Evolutionary conservation across 352 stramenopile genomes (phyloP).

Genomic region (Chrysophaeum taylorii): DNA sequence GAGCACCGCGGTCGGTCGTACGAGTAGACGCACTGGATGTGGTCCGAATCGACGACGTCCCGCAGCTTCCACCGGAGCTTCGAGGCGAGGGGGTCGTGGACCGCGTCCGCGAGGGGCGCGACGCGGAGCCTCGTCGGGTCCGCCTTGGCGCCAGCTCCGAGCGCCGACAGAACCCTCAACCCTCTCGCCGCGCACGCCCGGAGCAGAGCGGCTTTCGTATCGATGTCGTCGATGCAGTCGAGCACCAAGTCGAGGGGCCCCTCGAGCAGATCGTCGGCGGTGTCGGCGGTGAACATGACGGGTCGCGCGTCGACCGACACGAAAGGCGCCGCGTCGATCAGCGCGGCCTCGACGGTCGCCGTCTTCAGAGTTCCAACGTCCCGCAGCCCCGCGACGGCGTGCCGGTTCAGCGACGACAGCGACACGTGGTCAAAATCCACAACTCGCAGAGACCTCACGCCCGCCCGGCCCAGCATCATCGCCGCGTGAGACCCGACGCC

Average conservation of each 20-base stretch:
- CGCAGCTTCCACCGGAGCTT: constrained; percentile 86
- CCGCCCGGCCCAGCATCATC: constrained; percentile 91
- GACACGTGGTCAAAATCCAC: constrained; percentile 99
- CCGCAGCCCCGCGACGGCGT: constrained; percentile 85
- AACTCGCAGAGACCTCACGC: constrained; percentile 81
- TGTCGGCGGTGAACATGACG: constrained; percentile 73
- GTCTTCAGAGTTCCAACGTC: constrained; percentile 91
- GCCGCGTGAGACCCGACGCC: constrained; percentile 89
- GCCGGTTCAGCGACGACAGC: constrained; percentile 93
- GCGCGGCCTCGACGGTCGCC: constrained; percentile 23
- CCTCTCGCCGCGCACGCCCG: constrained; percentile 60
- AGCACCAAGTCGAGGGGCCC: constrained; percentile 75
- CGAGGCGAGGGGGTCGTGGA: constrained; percentile 81
- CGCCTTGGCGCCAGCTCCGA: constrained; percentile 85
- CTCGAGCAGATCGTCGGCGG: constrained; percentile 63
- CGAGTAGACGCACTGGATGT: constrained; percentile 74
- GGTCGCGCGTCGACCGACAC: constrained; percentile 68
- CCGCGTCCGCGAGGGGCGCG: constrained; percentile 78
- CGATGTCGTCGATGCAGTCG: constrained; percentile 98
- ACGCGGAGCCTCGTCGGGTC: constrained; percentile 94
- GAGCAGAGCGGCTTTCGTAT: constrained; percentile 88
- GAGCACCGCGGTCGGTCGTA: not conserved
- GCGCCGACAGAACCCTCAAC: constrained; percentile 62
- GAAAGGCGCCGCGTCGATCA: constrained; percentile 56
- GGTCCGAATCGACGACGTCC: constrained; percentile 13